Evolutionary conservation across 129 eudicot species (phyloP), one percentile per base, ranked within the genome.

Genomic region (Chrysanthemum lavandulifolium): DNA sequence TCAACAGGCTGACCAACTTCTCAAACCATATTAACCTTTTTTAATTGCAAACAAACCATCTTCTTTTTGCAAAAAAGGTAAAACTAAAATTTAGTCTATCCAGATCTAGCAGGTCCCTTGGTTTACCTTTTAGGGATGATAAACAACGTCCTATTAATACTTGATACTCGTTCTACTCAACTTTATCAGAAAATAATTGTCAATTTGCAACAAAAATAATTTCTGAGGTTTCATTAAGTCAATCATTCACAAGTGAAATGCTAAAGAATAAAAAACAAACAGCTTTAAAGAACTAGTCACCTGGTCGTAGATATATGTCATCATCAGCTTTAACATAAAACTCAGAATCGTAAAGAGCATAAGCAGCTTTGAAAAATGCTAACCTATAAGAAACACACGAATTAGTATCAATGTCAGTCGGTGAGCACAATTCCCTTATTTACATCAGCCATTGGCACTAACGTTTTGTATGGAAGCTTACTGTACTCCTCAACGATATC

Each of bases 321-420:
- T 87, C 92, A 71, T 82, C 92, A 78, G 88, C 95, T 83, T 88
- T 88, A 60, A 85, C 88, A 76, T 82, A 88, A 76, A 80, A 85
- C 73, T 88, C 90, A 58, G 90, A 84, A 56, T 88, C 90, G 18
- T 82, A 85, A 53, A 88, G 88, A 62, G 83, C 72, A 78, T 66
- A 88, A 1, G 90, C 88, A 61, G 88, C 90, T 80, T 85, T 85
- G 79, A 88, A 88, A 77, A 82, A 88, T 59, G 88, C 90, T 76
- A 88, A 66, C 67, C 95, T 88, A 69, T 71, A 73, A 75, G 13
- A 55, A 47, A 75, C 45, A 61, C 61, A 72, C 54, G 56, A 65
- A 65, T 74, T 72, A 56, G 68, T 19, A 56, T 6, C 16, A 65
- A 59, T 47, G 58, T 56, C 40, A 65, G 67, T 43, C 65, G 47